Evolutionary conservation across 306 rosid species (phyloP).

Genomic region (Lupinus albus): DNA sequence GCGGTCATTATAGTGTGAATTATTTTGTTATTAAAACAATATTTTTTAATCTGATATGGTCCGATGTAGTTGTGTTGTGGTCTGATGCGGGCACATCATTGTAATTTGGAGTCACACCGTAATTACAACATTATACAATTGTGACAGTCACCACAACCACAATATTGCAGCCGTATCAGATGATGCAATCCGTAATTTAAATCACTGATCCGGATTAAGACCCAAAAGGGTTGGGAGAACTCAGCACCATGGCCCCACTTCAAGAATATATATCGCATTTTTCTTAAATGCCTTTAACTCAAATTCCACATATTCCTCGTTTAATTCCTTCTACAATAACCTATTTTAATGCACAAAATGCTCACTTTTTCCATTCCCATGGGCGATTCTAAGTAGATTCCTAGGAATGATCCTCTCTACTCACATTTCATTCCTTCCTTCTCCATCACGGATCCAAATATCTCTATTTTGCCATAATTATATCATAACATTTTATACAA

Average conservation of each 20-base stretch:
- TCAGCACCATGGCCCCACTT: background rate
- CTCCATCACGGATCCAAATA: constrained; percentile 17
- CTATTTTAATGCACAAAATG: no score
- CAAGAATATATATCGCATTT: background rate
- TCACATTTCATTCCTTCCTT: constrained; percentile 29
- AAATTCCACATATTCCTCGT: constrained; percentile 44
- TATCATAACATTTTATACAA: background rate
- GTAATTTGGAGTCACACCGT: no score
- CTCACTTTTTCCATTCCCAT: constrained; percentile 36
- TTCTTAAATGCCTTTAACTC: constrained; percentile 14
- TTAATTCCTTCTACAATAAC: constrained; percentile 31
- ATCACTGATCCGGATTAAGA: no score
- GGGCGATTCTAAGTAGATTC: constrained; percentile 50
- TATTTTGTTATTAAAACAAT: no score
- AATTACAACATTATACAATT: no score
- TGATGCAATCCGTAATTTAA: no score
- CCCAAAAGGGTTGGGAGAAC: background rate
- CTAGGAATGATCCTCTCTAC: constrained; percentile 51
- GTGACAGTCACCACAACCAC: no score
- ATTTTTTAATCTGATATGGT: no score
- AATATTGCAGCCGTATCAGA: no score
- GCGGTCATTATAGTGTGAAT: no score
- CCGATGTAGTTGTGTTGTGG: no score
- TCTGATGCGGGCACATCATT: no score
- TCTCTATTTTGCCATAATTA: background rate